Conservation (phyloP, 2,329 filamentous ascomycete genomes). For the Diaporthe capsici region DNA sequence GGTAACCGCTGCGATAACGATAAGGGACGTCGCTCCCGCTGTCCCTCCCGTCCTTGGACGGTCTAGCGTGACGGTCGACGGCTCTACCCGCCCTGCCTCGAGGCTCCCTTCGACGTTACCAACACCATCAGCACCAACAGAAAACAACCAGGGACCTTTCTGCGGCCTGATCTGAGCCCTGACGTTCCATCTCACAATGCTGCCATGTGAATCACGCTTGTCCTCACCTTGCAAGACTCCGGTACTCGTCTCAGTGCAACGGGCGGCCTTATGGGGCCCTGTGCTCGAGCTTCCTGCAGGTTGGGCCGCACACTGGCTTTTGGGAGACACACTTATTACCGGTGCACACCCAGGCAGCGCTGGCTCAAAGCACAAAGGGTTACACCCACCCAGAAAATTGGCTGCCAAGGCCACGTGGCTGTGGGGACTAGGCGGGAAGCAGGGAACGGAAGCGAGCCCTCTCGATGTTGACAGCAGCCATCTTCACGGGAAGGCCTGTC, state of each 20-base stretch:
- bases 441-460: not conserved
- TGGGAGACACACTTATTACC: not conserved
- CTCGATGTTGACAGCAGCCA: constrained; percentile 12
- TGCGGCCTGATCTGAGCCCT: not conserved
- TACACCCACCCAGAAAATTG: not conserved
- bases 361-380: constrained; percentile 3
- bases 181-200: not conserved
- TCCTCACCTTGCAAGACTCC: not conserved
- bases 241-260: not conserved
- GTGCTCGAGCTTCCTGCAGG: not conserved
- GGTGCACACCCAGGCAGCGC: no score
- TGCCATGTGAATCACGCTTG: not conserved
- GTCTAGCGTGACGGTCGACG: constrained; percentile 12
- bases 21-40: not conserved
- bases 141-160: not conserved
- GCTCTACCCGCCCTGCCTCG: not conserved
- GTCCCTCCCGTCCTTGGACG: not conserved
- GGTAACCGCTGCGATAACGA: constrained; percentile 15
- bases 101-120: not conserved
- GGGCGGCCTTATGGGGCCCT: not conserved
- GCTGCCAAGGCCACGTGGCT: constrained; percentile 33
- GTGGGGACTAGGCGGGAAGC: constrained; percentile 7
- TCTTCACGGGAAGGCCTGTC: not conserved
- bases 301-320: not conserved
- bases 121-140: not conserved